phyloP scores from a whole-genome alignment of 83 land plant genomes.

The Isoetes engelmannii region DNA sequence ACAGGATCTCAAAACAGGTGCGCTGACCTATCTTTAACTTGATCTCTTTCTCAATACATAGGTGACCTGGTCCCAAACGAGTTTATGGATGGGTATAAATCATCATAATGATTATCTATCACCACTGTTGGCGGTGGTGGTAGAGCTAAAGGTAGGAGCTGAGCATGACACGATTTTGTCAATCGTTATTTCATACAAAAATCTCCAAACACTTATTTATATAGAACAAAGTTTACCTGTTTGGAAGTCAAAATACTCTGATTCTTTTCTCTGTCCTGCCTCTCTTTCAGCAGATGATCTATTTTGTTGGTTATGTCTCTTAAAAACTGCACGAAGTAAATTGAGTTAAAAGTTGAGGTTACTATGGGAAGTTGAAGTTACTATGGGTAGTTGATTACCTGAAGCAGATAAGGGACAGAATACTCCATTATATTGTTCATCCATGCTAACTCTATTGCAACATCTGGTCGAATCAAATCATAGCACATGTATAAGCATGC shows the following conservation, averaged over 20 bases:
- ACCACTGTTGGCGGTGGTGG: constrained; percentile 92
- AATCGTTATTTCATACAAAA: constrained; percentile 63
- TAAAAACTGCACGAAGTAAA: constrained; percentile 48
- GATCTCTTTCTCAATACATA: no score
- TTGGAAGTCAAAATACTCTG: constrained; percentile 79
- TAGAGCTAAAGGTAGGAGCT: constrained; percentile 88
- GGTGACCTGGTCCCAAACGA: no score
- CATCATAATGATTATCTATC: constrained; percentile 40
- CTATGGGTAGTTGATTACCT: not conserved
- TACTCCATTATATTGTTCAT: constrained; percentile 1
- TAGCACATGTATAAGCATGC: constrained; percentile 7
- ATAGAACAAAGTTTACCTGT: constrained; percentile 31
- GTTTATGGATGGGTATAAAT: no score
- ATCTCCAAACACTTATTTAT: not conserved
- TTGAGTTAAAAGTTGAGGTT: not conserved
- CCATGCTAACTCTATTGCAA: constrained; percentile 5
- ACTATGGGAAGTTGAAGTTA: no score
- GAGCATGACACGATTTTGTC: constrained; percentile 43
- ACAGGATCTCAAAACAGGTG: no score
- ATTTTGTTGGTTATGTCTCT: constrained; percentile 90
- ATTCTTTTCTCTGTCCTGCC: constrained; percentile 70
- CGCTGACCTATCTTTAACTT: no score
- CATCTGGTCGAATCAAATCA: not conserved
- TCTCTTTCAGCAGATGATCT: constrained; percentile 88
- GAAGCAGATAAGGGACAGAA: constrained; percentile 1